phyloP scores from a whole-genome alignment of 441 rosid species.

The Raphanus hybrid region DNA sequence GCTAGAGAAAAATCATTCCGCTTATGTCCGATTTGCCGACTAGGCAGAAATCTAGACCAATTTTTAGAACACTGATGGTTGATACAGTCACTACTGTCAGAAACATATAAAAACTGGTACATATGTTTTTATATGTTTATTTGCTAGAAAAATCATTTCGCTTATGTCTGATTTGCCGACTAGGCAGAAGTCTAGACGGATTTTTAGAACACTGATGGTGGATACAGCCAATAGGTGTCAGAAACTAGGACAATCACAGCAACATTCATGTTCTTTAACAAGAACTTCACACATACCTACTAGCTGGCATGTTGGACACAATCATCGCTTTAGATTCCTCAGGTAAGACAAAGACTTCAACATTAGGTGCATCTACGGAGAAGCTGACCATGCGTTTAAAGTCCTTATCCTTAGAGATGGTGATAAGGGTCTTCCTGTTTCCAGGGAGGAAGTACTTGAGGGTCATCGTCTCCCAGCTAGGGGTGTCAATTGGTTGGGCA shows the following conservation, averaged over 20 bases:
- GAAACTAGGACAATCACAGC: too few relatives aligned
- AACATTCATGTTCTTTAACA: background rate
- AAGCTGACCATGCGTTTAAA: slow-evolving; percentile 80
- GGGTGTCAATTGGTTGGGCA: too few relatives aligned
- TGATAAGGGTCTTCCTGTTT: slow-evolving; percentile 74
- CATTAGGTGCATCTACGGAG: slow-evolving; percentile 58
- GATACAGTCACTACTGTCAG: too few relatives aligned
- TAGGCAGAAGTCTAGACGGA: too few relatives aligned
- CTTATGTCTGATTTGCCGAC: too few relatives aligned
- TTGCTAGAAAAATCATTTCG: too few relatives aligned
- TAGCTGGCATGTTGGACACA: slow-evolving; percentile 67
- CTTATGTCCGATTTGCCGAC: too few relatives aligned
- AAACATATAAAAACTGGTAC: too few relatives aligned
- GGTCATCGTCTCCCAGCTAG: slow-evolving; percentile 43
- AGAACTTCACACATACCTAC: slow-evolving; percentile 50
- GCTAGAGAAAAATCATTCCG: too few relatives aligned
- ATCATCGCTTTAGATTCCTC: slow-evolving; percentile 63
- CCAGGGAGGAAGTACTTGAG: slow-evolving; percentile 79
- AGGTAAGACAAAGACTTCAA: slow-evolving; percentile 66
- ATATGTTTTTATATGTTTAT: too few relatives aligned
- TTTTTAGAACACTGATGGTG: background rate
- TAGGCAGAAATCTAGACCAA: too few relatives aligned
- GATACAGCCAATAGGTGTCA: background rate
- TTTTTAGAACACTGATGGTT: too few relatives aligned
- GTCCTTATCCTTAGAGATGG: slow-evolving; percentile 84